Conservation (phyloP, 2,329 filamentous ascomycete species). For the Pyrenochaeta sp. region DNA sequence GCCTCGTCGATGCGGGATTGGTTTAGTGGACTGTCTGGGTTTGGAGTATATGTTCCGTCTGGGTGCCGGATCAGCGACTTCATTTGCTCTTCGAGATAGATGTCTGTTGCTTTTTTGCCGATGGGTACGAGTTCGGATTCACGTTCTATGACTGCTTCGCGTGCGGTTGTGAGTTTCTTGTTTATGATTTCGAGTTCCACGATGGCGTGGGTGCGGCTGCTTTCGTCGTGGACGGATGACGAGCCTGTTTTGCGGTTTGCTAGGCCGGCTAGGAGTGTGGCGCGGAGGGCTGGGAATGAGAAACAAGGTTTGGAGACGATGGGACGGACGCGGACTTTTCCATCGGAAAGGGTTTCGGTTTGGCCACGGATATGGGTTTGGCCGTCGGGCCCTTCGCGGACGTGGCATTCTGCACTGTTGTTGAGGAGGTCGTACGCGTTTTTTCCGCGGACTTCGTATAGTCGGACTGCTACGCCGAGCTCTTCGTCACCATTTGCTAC, state of each 20-base stretch:
- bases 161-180: conserved; percentile 44
- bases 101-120: conserved; percentile 53
- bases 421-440: conserved; percentile 55
- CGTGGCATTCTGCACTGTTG: conserved; percentile 47
- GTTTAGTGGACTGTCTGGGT: conserved; percentile 48
- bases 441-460: conserved; percentile 56
- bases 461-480: conserved; percentile 50
- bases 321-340: conserved; percentile 54
- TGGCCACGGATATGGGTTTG: conserved; percentile 53
- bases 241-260: conserved; percentile 45
- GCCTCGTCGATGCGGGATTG: conserved; percentile 52
- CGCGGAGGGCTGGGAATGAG: conserved; percentile 45
- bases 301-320: conserved; percentile 49
- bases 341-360: conserved; percentile 52
- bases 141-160: conserved; percentile 51
- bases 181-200: conserved; percentile 56
- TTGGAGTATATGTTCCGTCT: conserved; percentile 46
- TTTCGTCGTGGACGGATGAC: conserved; percentile 55
- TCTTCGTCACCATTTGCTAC: background rate
- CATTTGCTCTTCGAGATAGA: conserved; percentile 51
- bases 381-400: conserved; percentile 54
- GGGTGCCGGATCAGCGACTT: conserved; percentile 37
- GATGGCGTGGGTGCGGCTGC: conserved; percentile 56
- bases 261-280: conserved; percentile 41
- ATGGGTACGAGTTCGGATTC: conserved; percentile 57